Percentiles rank a stretch among this genome's conserved stretches.
phyloP scores from a whole-genome alignment of 1,284 basidiomycete species.

The Sporisorium iseilematis-ciliati region DNA sequence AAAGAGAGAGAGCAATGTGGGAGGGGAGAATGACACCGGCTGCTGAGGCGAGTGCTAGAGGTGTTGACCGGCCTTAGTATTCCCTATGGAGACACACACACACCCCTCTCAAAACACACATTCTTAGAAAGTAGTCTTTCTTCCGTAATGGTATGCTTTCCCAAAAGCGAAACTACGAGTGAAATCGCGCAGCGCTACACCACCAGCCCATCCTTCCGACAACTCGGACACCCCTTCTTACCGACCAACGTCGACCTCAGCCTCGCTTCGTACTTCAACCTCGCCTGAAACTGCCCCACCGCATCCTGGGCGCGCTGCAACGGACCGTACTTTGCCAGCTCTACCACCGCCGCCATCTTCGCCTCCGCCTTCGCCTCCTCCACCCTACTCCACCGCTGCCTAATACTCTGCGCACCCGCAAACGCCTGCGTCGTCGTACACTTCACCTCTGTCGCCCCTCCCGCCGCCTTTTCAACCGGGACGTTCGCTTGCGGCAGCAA shows the following conservation, averaged over 20 bases:
- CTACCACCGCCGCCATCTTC: constrained; percentile 8
- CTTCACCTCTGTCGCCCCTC: constrained; percentile 9
- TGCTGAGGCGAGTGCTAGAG: constrained; percentile 20
- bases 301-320: constrained; percentile 25
- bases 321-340: constrained; percentile 40
- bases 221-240: constrained; percentile 40
- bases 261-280: constrained; percentile 47
- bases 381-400: constrained; percentile 28
- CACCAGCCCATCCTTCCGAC: constrained; percentile 26
- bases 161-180: background rate
- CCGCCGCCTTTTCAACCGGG: constrained; percentile 11
- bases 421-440: constrained; percentile 46
- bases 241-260: constrained; percentile 33
- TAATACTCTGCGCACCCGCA: constrained; percentile 19
- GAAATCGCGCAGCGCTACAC: constrained; percentile 2
- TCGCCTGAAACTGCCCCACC: constrained; percentile 24
- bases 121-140: background rate
- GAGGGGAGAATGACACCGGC: constrained; percentile 31
- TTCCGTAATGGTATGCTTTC: background rate
- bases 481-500: constrained; percentile 34
- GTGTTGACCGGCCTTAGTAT: constrained; percentile 3
- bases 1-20: constrained; percentile 59
- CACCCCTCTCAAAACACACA: background rate
- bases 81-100: background rate
- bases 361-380: constrained; percentile 1